phyloP scores from a whole-genome alignment of 164 flowering plant species.

The Magnolia kwangsiensis region DNA sequence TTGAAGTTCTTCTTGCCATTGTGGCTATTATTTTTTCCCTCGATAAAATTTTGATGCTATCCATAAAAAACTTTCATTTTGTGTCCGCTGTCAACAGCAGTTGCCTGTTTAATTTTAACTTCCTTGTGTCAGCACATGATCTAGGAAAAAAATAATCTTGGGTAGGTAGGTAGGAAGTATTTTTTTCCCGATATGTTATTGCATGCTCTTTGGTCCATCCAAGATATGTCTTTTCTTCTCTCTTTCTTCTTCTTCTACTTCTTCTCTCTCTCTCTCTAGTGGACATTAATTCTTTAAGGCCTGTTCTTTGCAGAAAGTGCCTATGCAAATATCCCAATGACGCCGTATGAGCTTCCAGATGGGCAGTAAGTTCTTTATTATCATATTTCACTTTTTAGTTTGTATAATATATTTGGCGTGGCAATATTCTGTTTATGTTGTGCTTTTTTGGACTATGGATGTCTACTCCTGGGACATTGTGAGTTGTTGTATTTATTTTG shows the following conservation, averaged over 20 bases:
- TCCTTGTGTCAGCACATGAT: too few species aligned
- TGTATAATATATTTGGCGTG: not conserved
- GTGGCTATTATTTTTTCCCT: too few species aligned
- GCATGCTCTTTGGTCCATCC: not conserved
- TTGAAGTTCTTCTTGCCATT: too few species aligned
- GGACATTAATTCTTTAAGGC: not conserved
- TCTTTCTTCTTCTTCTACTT: too few species aligned
- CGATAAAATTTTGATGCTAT: too few species aligned
- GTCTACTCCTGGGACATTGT: not conserved
- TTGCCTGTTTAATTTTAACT: too few species aligned
- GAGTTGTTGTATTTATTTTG: not conserved
- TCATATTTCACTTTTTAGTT: not conserved
- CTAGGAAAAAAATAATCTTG: not conserved
- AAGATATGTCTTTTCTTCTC: not conserved
- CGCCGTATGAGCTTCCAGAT: slow-evolving; percentile 98
- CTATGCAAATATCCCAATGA: slow-evolving; percentile 94
- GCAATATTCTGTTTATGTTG: not conserved
- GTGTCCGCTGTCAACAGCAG: too few species aligned
- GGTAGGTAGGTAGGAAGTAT: too few species aligned
- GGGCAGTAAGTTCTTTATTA: slow-evolving; percentile 75
- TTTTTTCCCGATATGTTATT: not conserved
- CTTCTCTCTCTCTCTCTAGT: not conserved
- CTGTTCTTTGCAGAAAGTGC: slow-evolving; percentile 52
- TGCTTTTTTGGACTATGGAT: not conserved
- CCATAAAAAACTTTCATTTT: too few species aligned